Conservation (phyloP, 2,329 filamentous ascomycete genomes). For the Fusarium luffae region DNA sequence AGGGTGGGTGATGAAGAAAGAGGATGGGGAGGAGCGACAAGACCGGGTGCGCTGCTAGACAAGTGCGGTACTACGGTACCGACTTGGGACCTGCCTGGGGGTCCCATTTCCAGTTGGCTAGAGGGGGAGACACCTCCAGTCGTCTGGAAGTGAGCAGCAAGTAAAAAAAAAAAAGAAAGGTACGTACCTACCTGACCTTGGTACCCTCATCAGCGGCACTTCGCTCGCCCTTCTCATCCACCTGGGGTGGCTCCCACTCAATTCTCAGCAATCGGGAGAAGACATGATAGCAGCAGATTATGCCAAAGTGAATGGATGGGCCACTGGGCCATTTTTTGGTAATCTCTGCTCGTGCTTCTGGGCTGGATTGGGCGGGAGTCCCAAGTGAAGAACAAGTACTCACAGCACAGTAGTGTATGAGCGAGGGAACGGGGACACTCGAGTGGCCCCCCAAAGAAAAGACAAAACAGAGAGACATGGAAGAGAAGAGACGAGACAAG, state of each 20-base stretch:
- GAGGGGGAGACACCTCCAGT: conserved; percentile 30
- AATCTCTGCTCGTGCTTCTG: conserved; percentile 32
- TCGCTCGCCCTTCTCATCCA: conserved; percentile 34
- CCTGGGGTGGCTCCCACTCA: conserved; percentile 29
- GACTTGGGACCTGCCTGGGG: conserved; percentile 44
- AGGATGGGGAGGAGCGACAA: conserved; percentile 54
- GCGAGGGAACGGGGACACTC: conserved; percentile 25
- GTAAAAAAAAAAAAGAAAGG: conserved; percentile 32
- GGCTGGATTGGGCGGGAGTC: conserved; percentile 25
- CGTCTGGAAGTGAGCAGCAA: conserved; percentile 17
- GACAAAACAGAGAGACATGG: conserved; percentile 41
- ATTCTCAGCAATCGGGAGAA: conserved; percentile 16
- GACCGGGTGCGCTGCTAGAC: conserved; percentile 48
- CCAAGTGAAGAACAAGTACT: conserved; percentile 17
- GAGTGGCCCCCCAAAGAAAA: conserved; percentile 39
- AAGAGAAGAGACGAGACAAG: conserved; percentile 43
- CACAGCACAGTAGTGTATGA: conserved; percentile 8
- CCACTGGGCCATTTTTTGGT: conserved; percentile 34
- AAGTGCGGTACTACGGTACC: conserved; percentile 47
- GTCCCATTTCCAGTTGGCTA: conserved; percentile 44
- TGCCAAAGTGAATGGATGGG: conserved; percentile 35
- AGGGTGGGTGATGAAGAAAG: conserved; percentile 50
- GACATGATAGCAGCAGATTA: conserved; percentile 16
- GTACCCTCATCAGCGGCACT: conserved; percentile 39
- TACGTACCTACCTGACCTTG: conserved; percentile 47